These are phyloP conservation scores for Bidens hawaiensis DNA, from an alignment of 140 eudicot genomes.

Conservation along the genomic window DNA sequence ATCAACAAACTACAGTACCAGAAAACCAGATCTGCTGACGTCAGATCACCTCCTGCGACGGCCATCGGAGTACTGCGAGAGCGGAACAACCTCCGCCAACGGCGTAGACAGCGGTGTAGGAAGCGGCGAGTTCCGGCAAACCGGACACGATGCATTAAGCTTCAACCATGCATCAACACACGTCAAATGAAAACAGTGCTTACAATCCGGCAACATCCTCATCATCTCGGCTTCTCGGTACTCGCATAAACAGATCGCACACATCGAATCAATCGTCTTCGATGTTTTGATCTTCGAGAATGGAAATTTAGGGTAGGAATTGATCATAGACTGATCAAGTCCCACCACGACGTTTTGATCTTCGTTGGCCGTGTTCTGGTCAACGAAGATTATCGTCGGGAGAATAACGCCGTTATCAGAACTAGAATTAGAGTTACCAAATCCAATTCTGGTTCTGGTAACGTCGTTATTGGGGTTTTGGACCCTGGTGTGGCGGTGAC, in stretches of 20 bases:
- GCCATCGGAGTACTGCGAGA: conserved; percentile 67
- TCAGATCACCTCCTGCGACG: conserved; percentile 30
- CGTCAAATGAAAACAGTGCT: conserved; percentile 53
- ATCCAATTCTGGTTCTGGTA: not conserved
- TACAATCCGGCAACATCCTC: conserved; percentile 86
- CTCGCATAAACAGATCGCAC: conserved; percentile 79
- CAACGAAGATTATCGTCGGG: conserved; percentile 65
- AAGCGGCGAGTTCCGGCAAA: conserved; percentile 85
- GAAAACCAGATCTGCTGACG: not conserved
- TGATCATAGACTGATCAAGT: conserved; percentile 54
- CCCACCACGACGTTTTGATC: conserved; percentile 44
- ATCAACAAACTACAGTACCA: not conserved
- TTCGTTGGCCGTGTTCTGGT: conserved; percentile 39
- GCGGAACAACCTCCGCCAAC: conserved; percentile 80
- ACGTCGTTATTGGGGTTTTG: no score
- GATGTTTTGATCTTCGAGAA: conserved; percentile 11
- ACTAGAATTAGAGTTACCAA: conserved; percentile 1
- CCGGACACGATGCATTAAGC: conserved; percentile 76
- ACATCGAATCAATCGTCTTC: conserved; percentile 33
- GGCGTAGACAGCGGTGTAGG: conserved; percentile 93
- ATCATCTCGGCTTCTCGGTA: conserved; percentile 76
- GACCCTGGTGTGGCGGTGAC: conserved; percentile 33
- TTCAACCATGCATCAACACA: conserved; percentile 89
- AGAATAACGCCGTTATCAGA: conserved; percentile 34
- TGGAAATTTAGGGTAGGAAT: conserved; percentile 64